Conservation (phyloP, 768 basidiomycete genomes). For the Kondoa subrosea region DNA sequence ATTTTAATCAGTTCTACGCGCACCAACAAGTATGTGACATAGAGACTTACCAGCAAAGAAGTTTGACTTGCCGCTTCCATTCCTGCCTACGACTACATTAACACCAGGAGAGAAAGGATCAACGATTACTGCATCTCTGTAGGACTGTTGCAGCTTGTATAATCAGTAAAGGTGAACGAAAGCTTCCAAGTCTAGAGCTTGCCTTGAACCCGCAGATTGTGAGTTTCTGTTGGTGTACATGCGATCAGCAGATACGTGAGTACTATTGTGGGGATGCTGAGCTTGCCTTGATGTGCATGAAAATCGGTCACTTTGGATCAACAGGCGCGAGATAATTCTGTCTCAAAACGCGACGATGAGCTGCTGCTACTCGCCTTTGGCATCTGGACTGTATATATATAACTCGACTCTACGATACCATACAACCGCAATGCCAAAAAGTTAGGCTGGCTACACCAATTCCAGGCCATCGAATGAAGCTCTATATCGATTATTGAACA, state of each 20-base stretch:
- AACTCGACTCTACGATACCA: too few species aligned
- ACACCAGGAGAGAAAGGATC: slow-evolving; percentile 54
- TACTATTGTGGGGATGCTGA: neutral
- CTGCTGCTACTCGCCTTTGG: too few species aligned
- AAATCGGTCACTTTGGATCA: too few species aligned
- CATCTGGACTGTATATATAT: too few species aligned
- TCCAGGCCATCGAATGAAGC: too few species aligned
- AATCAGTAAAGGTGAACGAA: slow-evolving; percentile 42
- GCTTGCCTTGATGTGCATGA: neutral
- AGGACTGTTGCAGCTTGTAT: slow-evolving; percentile 43
- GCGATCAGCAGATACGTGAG: neutral
- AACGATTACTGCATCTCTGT: slow-evolving; percentile 41
- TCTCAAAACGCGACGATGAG: too few species aligned
- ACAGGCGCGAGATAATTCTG: too few species aligned
- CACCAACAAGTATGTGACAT: neutral
- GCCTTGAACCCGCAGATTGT: neutral
- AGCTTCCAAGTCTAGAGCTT: neutral
- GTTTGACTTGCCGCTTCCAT: slow-evolving; percentile 96
- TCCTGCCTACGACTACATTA: slow-evolving; percentile 36
- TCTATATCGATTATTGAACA: too few species aligned
- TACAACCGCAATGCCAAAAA: too few species aligned
- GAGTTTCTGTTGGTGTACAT: neutral
- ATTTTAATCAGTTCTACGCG: neutral
- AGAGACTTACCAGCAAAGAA: slow-evolving; percentile 65
- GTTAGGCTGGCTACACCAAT: too few species aligned